Evolutionary conservation across 192 early-diverging fungal species (phyloP), one percentile per base, ranked within the genome.

Genomic region (Coemansia sp.): DNA sequence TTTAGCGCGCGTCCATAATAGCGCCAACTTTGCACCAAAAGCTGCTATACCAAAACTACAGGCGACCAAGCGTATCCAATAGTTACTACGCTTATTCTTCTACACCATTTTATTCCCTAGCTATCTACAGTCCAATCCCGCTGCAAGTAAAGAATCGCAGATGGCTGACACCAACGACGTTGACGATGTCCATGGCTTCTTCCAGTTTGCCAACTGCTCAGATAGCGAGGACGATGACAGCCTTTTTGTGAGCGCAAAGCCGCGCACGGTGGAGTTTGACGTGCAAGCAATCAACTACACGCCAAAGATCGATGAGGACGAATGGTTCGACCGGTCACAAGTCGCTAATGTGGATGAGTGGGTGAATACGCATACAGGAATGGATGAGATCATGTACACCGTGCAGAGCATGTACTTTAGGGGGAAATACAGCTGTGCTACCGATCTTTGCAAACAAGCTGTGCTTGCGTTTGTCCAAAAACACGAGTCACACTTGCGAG

Each of bases 181-280:
- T 11, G 71, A 77, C 41, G 75, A 77, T n/a, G 47, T 56, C 3
- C 80, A 83, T 37, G 80, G 80, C 12, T 83, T 83, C 45, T 83
- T 83, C 43, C 80, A 83, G 60, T 83, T 83, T 65, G 76, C 69
- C n/a, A 59, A 61, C 17, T 43, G 29, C 42, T 59, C 65, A 9
- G 80, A 83, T 62, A 77, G 76, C 49, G 78, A 73, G 0, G 61
- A 41, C 20, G 79, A 70, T 10, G 67, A 73, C 40, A 68, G 74
- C 4, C 25, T 83, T 9, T 83, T 83, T 42, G 65, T 19, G 6
- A 70, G 65, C 2, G 29, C 75, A 3, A 68, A 76, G 20, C 53
- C 70, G 27, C 67, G 80, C 25, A 64, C 40, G 3, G 47, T 40
- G 2, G 37, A 36, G 58, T 77, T 83, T 40, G 80, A 77, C 24